Evolutionary conservation across 2,329 filamentous ascomycete species (phyloP).

Genomic region (Talaromyces sp.): DNA sequence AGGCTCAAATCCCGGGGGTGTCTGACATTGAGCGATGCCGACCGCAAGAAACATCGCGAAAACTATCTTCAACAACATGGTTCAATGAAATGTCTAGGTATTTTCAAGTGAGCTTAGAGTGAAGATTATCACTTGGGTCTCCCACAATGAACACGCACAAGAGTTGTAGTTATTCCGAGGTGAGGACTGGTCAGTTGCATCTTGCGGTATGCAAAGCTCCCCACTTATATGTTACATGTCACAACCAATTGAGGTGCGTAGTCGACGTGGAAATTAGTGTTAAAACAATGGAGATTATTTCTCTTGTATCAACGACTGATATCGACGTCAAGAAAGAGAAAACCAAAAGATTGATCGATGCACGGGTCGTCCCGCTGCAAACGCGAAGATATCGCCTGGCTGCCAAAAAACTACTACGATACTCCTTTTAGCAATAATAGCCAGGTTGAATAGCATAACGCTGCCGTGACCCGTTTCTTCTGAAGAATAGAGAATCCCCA

Average conservation of each 20-base stretch:
- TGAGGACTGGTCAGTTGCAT: neutral
- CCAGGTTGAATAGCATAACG: neutral
- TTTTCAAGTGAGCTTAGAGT: too few relatives aligned
- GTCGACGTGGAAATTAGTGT: neutral
- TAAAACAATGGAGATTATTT: neutral
- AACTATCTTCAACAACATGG: neutral
- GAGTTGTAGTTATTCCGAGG: neutral
- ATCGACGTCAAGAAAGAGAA: conserved; percentile 1
- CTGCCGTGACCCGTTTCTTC: neutral
- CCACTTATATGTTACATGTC: neutral
- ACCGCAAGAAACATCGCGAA: neutral
- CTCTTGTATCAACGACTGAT: conserved; percentile 5
- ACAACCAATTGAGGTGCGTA: neutral
- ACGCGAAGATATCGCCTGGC: neutral
- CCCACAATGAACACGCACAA: neutral
- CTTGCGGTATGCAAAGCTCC: neutral
- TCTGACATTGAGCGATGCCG: conserved; percentile 6
- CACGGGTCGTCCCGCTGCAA: neutral
- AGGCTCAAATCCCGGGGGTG: conserved; percentile 16
- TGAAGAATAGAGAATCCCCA: neutral
- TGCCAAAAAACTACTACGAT: neutral
- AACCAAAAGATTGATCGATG: neutral
- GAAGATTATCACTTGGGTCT: too few relatives aligned
- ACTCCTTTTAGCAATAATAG: neutral
- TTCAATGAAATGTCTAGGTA: neutral